Base-by-base conservation (phyloP, 768 basidiomycete species). In the Trametes villosa region DNA sequence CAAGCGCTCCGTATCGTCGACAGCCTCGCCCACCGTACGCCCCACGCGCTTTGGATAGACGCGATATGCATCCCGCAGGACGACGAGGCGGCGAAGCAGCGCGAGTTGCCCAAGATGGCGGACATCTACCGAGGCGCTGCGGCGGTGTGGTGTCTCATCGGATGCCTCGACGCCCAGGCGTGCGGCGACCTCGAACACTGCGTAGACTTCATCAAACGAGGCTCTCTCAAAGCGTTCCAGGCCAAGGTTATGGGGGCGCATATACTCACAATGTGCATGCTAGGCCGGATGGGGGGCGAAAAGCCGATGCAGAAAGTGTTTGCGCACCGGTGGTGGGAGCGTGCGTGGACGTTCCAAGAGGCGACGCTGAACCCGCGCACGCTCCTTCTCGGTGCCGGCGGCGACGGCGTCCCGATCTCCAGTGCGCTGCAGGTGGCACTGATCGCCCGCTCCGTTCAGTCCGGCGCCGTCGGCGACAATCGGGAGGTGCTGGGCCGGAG, bases 321-420 rank as follows among this genome's bases (percentile, higher is more conserved):
- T 18, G 17, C 11, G 30, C 29, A 30, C 9, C 47, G 47, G 2
- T 48, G 47, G 47, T 48, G 47, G 30, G 29, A 31, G 47, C 47
- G 47, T 15, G 47, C 47, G n/a, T 48, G 47, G 47, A 48, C 47
- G 7, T 48, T 48, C 47, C 47, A 48, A 30, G 47, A 48, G 29
- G 47, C 47, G 3, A 33, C 18, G 17, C 47, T 48, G 13, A 48
- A 48, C 30, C 47, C 30, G 26, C 8, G 18, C 6, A 48, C 47
- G 17, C n/a, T 31, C 29, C 15, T 48, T 8, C 18, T 48, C 27
- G 46, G 46, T 4, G 29, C 15, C 8, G 26, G 4, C 15, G 8
- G 13, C 15, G 27, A 48, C 18, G 3, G 15, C 3, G 3, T 31
- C 26, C 27, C 47, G 30, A 48, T 48, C 47, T 15, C 17, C 4